These are phyloP conservation scores for Sordariomycetes sp. DNA, from an alignment of 2,329 filamentous ascomycete genomes.

Conservation along the genomic window DNA sequence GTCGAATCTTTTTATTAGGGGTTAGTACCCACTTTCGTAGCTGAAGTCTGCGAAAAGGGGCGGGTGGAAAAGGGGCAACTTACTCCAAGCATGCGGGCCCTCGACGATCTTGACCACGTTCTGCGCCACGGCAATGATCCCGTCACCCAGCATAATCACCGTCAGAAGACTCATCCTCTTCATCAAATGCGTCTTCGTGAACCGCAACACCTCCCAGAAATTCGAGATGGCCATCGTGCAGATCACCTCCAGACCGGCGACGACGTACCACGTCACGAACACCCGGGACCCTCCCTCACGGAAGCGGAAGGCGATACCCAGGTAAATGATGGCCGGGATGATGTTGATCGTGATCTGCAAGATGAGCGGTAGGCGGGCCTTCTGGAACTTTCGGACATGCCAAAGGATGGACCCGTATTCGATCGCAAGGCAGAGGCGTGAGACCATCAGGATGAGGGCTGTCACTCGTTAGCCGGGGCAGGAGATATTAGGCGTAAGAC, in stretches of 20 bases:
- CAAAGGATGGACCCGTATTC: slow-evolving; percentile 42
- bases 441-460: slow-evolving; percentile 39
- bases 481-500: slow-evolving; percentile 5
- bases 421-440: slow-evolving; percentile 39
- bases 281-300: slow-evolving; percentile 20
- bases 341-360: slow-evolving; percentile 26
- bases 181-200: slow-evolving; percentile 53
- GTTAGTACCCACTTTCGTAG: not conserved
- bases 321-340: slow-evolving; percentile 24
- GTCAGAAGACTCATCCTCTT: slow-evolving; percentile 56
- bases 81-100: slow-evolving; percentile 29
- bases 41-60: not conserved
- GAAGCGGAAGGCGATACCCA: slow-evolving; percentile 31
- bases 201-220: slow-evolving; percentile 45
- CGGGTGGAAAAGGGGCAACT: slow-evolving; percentile 2
- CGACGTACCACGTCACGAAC: slow-evolving; percentile 40
- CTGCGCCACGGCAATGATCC: slow-evolving; percentile 47
- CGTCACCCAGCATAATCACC: slow-evolving; percentile 58
- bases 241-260: slow-evolving; percentile 43
- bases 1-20: slow-evolving; percentile 15
- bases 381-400: slow-evolving; percentile 30
- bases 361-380: slow-evolving; percentile 22
- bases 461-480: too few relatives aligned
- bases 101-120: slow-evolving; percentile 41
- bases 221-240: slow-evolving; percentile 43